phyloP scores from a whole-genome alignment of 139 green algal species.

The Chlorella sp. region DNA sequence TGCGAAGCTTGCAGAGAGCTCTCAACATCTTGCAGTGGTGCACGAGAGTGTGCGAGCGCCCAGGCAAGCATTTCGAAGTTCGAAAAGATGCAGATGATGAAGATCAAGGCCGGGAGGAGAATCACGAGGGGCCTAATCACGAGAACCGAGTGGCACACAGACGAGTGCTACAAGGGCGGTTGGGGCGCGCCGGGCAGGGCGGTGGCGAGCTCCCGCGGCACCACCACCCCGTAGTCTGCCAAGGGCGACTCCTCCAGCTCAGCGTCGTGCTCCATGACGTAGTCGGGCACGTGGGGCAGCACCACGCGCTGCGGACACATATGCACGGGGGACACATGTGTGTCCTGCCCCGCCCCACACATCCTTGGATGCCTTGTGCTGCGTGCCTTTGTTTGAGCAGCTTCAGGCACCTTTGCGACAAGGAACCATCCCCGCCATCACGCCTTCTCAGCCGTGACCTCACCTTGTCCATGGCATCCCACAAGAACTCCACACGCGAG shows the following conservation, averaged over 20 bases:
- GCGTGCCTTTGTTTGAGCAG: not conserved
- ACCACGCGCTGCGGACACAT: not conserved
- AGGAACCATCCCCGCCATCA: too few species aligned
- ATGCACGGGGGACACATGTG: too few species aligned
- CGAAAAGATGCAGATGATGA: too few species aligned
- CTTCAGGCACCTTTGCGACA: not conserved
- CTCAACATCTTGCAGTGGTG: too few species aligned
- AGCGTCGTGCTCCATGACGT: conserved; percentile 20
- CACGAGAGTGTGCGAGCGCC: too few species aligned
- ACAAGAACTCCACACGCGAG: conserved; percentile 25
- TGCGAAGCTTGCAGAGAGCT: too few species aligned
- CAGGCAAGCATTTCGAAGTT: too few species aligned
- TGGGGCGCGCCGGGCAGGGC: not conserved
- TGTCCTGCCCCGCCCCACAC: not conserved
- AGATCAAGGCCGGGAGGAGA: too few species aligned
- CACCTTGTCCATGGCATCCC: conserved; percentile 26
- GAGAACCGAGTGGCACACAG: too few species aligned
- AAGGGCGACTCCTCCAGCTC: conserved; percentile 25
- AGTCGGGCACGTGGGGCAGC: conserved; percentile 11
- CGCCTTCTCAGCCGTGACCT: not conserved
- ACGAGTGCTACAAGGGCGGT: not conserved
- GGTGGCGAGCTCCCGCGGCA: conserved; percentile 6
- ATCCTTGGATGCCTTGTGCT: not conserved
- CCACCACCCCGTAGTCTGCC: conserved; percentile 24
- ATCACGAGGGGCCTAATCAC: too few species aligned